These are phyloP conservation scores for Magnusiomyces suaveolens DNA, from an alignment of 1,139 yeast species.

Conservation along the genomic window DNA sequence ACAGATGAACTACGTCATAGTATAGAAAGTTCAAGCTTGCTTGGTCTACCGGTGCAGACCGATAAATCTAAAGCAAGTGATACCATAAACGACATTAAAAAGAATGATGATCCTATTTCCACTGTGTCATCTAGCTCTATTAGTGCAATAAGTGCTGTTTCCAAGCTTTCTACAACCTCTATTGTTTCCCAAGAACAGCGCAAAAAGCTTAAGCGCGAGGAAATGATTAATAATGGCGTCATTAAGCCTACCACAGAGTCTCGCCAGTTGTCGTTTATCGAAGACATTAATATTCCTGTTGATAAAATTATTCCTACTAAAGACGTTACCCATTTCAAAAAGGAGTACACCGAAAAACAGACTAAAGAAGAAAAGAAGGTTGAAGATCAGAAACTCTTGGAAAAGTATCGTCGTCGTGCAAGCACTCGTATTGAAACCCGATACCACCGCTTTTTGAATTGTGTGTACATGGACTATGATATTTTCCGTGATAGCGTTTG, in stretches of 20 bases:
- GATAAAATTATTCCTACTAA: background rate
- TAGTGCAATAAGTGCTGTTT: background rate
- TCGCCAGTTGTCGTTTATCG: background rate
- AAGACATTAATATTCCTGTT: background rate
- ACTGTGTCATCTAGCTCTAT: background rate
- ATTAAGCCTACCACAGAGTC: background rate
- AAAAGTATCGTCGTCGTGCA: slow-evolving; percentile 18
- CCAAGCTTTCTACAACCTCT: background rate
- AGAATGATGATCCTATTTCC: background rate
- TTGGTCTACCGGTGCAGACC: background rate
- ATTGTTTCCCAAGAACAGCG: background rate
- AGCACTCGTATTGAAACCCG: slow-evolving; percentile 3
- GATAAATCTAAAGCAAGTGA: background rate
- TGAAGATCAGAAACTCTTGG: background rate
- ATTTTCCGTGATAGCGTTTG: slow-evolving; percentile 57
- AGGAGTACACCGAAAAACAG: no score
- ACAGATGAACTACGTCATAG: background rate
- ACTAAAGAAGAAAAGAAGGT: background rate
- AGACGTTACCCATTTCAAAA: no score
- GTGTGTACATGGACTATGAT: slow-evolving; percentile 38
- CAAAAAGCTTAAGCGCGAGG: background rate
- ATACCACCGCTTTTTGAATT: slow-evolving; percentile 26
- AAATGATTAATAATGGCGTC: background rate
- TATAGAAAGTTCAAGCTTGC: background rate
- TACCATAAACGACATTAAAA: background rate